These are phyloP conservation scores for Trichoderma atroviride DNA, from an alignment of 2,329 filamentous ascomycete species.

Conservation along the genomic window DNA sequence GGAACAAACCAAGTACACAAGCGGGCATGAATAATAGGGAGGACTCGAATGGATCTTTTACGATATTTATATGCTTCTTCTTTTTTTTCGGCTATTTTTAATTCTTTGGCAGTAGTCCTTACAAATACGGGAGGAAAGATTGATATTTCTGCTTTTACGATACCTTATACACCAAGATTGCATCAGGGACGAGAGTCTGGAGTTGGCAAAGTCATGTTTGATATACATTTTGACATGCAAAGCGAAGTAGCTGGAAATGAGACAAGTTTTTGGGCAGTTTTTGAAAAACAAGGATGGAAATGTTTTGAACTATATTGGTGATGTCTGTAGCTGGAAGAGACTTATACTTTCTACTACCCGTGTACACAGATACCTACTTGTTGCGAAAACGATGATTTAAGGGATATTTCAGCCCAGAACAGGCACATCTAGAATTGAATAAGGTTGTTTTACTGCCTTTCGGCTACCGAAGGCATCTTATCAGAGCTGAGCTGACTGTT, in stretches of 20 bases:
- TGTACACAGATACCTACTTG: too few species aligned
- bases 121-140: neutral
- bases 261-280: neutral
- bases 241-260: neutral
- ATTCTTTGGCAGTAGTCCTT: neutral
- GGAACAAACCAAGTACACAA: neutral
- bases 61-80: neutral
- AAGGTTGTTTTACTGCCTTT: neutral
- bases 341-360: neutral
- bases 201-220: conserved; percentile 18
- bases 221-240: neutral
- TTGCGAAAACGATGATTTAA: neutral
- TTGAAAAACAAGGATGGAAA: neutral
- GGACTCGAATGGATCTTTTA: neutral
- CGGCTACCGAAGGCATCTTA: neutral
- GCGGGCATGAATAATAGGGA: conserved; percentile 1
- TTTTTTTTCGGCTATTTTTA: neutral
- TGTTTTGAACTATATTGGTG: neutral
- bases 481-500: neutral
- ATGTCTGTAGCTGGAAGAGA: neutral
- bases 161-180: conserved; percentile 22
- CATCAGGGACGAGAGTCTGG: conserved; percentile 19
- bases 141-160: conserved; percentile 17
- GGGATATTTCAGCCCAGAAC: neutral
- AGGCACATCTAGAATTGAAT: neutral